These are phyloP conservation scores for Canavalia ensiformis DNA, from an alignment of 306 rosid species.

Conservation along the genomic window DNA sequence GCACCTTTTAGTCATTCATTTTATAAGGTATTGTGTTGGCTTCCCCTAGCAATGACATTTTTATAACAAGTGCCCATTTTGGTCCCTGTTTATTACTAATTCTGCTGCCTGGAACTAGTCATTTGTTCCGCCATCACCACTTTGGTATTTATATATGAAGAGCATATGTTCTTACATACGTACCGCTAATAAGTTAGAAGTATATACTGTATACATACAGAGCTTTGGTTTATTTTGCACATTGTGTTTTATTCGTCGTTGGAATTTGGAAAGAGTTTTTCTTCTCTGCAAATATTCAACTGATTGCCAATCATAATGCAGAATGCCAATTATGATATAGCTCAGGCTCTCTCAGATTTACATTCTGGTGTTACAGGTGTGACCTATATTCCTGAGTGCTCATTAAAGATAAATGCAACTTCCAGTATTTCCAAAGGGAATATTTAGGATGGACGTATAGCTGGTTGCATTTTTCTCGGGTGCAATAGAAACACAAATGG, in stretches of 20 bases:
- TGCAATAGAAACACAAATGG: constrained; percentile 42
- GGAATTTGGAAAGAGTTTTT: constrained; percentile 12
- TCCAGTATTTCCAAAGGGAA: constrained; percentile 74
- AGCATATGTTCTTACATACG: background rate
- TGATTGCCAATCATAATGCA: constrained; percentile 35
- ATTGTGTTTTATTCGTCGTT: constrained; percentile 21
- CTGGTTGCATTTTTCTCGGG: constrained; percentile 40
- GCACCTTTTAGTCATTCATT: constrained; percentile 17
- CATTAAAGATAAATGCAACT: constrained; percentile 80
- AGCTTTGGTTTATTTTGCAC: constrained; percentile 21
- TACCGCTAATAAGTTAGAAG: constrained; percentile 13
- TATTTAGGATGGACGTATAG: constrained; percentile 48
- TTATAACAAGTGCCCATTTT: constrained; percentile 4
- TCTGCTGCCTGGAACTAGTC: constrained; percentile 13
- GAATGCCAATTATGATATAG: constrained; percentile 33
- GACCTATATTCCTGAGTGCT: constrained; percentile 77
- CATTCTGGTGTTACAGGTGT: constrained; percentile 68
- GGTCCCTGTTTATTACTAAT: constrained; percentile 29
- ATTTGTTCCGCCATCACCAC: constrained; percentile 23
- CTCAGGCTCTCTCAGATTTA: constrained; percentile 31
- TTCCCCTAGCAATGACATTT: constrained; percentile 11
- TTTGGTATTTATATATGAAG: constrained; percentile 4
- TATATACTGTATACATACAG: background rate
- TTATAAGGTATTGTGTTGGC: constrained; percentile 25
- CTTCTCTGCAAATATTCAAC: constrained; percentile 27